Conservation (phyloP, 2,329 filamentous ascomycete genomes). For the Purpureocillium lavendulum region DNA sequence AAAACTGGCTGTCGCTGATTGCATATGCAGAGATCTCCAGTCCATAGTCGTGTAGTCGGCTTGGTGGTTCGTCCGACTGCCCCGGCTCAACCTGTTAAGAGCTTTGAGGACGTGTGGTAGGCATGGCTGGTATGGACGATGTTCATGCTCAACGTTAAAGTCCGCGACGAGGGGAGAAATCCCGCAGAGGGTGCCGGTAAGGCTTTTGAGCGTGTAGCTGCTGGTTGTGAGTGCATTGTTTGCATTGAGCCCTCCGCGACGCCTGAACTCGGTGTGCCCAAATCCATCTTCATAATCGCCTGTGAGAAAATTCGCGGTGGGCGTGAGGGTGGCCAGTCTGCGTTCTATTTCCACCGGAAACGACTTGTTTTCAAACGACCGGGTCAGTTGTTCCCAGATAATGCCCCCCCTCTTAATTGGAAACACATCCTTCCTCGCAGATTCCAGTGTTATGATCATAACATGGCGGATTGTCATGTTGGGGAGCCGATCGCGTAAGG, state of each 20-base stretch:
- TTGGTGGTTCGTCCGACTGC: not conserved
- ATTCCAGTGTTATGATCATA: conserved; percentile 32
- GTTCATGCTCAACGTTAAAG: conserved; percentile 31
- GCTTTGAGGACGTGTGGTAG: conserved; percentile 29
- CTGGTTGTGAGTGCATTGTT: conserved; percentile 30
- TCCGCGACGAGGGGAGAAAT: conserved; percentile 31
- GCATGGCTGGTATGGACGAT: conserved; percentile 37
- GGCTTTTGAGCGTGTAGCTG: conserved; percentile 35
- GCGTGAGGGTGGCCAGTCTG: conserved; percentile 18
- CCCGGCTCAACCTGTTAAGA: conserved; percentile 15
- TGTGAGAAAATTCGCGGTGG: conserved; percentile 22
- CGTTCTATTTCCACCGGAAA: conserved; percentile 21
- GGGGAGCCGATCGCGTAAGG: conserved; percentile 15
- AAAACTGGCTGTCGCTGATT: conserved; percentile 22
- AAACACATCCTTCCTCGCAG: conserved; percentile 34
- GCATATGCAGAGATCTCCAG: conserved; percentile 24
- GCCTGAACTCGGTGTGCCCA: conserved; percentile 14
- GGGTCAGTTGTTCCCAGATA: conserved; percentile 24
- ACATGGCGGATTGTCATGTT: conserved; percentile 31
- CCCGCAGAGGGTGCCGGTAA: conserved; percentile 32
- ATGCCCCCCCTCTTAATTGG: conserved; percentile 30
- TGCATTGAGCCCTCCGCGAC: conserved; percentile 28
- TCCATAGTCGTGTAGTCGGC: conserved; percentile 15
- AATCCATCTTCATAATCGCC: conserved; percentile 26
- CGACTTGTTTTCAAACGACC: conserved; percentile 20